Evolutionary conservation across 2,329 filamentous ascomycete genomes (phyloP).

Genomic region (Colletotrichum somersetense): DNA sequence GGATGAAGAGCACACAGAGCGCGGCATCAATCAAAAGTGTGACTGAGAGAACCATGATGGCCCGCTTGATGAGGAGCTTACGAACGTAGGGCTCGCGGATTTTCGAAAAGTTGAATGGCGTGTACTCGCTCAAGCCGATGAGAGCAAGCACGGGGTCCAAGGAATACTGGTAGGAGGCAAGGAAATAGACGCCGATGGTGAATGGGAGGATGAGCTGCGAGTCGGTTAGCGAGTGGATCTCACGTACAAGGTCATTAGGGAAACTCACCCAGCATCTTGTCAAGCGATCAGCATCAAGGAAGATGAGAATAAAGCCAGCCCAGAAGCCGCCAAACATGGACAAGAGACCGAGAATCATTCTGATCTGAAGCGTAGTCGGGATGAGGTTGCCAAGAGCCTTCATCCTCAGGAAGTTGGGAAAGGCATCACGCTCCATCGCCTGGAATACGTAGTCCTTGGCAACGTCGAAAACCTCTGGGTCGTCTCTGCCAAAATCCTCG

Average conservation of each 20-base stretch:
- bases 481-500: slow-evolving; percentile 91
- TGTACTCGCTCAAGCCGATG: slow-evolving; percentile 94
- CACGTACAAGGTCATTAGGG: background rate
- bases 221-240: slow-evolving; percentile 34
- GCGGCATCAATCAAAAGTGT: slow-evolving; percentile 83
- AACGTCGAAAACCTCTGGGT: slow-evolving; percentile 96
- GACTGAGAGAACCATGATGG: slow-evolving; percentile 82
- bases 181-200: slow-evolving; percentile 88
- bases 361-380: slow-evolving; percentile 86
- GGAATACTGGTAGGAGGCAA: slow-evolving; percentile 94
- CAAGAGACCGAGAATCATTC: slow-evolving; percentile 86
- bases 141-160: slow-evolving; percentile 92
- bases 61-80: slow-evolving; percentile 84
- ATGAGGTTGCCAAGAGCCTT: slow-evolving; percentile 97
- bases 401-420: slow-evolving; percentile 93
- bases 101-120: slow-evolving; percentile 89
- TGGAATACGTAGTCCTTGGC: slow-evolving; percentile 99
- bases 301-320: slow-evolving; percentile 93
- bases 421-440: slow-evolving; percentile 99
- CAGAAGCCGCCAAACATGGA: slow-evolving; percentile 94
- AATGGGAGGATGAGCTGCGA: slow-evolving; percentile 83
- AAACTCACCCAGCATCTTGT: slow-evolving; percentile 86
- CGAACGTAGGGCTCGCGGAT: slow-evolving; percentile 94
- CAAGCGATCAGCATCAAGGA: slow-evolving; percentile 80
- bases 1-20: slow-evolving; percentile 91